Percentiles rank a stretch among this genome's conserved stretches.
Conservation (phyloP, 2,329 filamentous ascomycete genomes). For the Hymenoscyphus occultus region DNA sequence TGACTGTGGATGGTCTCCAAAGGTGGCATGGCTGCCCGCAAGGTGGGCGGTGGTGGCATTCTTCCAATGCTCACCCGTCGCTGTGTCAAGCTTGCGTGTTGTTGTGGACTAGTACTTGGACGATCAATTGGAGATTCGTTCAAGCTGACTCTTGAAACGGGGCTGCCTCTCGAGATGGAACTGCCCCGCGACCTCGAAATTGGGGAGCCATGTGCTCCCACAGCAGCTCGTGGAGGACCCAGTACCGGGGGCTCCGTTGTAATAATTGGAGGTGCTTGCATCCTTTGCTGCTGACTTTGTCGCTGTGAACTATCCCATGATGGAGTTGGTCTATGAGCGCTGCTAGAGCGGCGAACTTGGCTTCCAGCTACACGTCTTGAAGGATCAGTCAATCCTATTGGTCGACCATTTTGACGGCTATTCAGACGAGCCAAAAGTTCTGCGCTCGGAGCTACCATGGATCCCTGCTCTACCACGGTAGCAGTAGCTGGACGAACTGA, state of each 20-base stretch:
- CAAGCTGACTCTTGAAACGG: slow-evolving; percentile 9
- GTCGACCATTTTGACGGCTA: slow-evolving; percentile 31
- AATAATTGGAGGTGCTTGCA: slow-evolving; percentile 4
- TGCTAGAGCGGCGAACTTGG: slow-evolving; percentile 9
- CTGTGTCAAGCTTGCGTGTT: slow-evolving; percentile 19
- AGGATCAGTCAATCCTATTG: slow-evolving; percentile 30
- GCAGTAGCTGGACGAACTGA: slow-evolving; percentile 6
- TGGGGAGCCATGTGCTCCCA: slow-evolving; percentile 16
- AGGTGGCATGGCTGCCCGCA: slow-evolving; percentile 48
- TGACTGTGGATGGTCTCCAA: slow-evolving; percentile 54
- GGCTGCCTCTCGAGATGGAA: no score
- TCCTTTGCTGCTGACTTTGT: not conserved
- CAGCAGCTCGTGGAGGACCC: slow-evolving; percentile 19
- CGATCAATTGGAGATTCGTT: slow-evolving; percentile 12
- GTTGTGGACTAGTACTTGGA: slow-evolving; percentile 19
- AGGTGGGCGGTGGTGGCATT: slow-evolving; percentile 45
- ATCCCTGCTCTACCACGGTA: not conserved
- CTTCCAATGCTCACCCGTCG: slow-evolving; percentile 21
- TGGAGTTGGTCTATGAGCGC: slow-evolving; percentile 16
- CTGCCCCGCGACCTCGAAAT: not conserved
- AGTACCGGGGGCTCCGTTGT: slow-evolving; percentile 3
- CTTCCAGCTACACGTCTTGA: slow-evolving; percentile 28
- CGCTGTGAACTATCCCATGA: slow-evolving; percentile 13
- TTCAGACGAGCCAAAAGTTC: slow-evolving; percentile 35
- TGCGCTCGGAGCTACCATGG: slow-evolving; percentile 27